Base-by-base conservation (phyloP, 139 green algal genomes). In the Chlorella sp. region DNA sequence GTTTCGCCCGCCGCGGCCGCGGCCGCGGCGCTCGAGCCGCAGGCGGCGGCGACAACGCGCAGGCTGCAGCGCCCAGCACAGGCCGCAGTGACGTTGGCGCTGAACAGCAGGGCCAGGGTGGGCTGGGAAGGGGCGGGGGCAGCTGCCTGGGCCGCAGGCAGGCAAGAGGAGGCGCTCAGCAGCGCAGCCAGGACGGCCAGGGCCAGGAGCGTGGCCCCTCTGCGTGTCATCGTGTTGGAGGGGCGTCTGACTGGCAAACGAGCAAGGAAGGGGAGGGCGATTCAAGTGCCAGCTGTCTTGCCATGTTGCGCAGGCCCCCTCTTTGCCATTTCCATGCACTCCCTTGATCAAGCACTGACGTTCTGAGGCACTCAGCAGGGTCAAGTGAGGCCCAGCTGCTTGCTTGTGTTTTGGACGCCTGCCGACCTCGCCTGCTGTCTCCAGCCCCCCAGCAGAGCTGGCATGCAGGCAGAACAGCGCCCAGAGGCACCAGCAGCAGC, bases 51-150 rank as follows among this genome's bases (percentile, higher is more conserved):
- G 46, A 30, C 40, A 9, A n/a, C 46, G 34, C 34, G n/a, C 74
- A 67, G 48, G 20, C n/a, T 80, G 48, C 74, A 80, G n/a, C 73
- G n/a, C 74, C 48, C 74, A 43, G n/a, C n/a, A 28, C 76, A 81
- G 17, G 75, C 75, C 20, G 75, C 34, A 51, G 34, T 69, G 48
- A 81, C 36, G 34, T 34, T 81, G 54, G 51, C 51, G 51, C 20
- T 17, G 75, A 81, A 81, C n/a, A 81, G 54, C 24, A 70, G 36
- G 26, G 36, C 38, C 24, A 82, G 56, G 8, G 56, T 36, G 7
- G 54, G 54, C 38, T 56, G 58, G 26, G 48, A 43, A 14, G 73
- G 44, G 43, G 32, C 44, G 73, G 30, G 43, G 46, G 40, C 30
- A 8, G 43, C 70, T 46, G 73, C 73, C 73, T 79, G 44, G 73